Conservation (phyloP, 2,329 filamentous ascomycete species). For the Pseudogymnoascus sp. region DNA sequence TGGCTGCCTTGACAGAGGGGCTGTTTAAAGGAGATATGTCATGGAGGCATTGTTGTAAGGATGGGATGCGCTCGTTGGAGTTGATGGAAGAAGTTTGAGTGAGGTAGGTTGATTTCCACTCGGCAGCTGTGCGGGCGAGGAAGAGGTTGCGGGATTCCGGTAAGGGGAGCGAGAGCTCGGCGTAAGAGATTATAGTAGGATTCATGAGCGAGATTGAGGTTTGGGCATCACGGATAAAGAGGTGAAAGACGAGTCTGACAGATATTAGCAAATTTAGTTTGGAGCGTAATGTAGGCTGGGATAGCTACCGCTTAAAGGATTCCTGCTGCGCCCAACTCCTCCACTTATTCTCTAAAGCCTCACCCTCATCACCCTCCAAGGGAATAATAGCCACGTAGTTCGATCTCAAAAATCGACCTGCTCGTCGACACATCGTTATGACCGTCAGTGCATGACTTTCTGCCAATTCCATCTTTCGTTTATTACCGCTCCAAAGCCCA, state of each 20-base stretch:
- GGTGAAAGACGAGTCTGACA: conserved; percentile 54
- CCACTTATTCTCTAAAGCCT: conserved; percentile 59
- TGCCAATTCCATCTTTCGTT: conserved; percentile 52
- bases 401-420: conserved; percentile 39
- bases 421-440: conserved; percentile 50
- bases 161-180: conserved; percentile 60
- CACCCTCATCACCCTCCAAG: conserved; percentile 50
- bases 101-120: conserved; percentile 60
- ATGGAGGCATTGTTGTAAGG: conserved; percentile 17
- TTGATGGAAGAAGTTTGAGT: background rate
- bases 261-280: conserved; percentile 14
- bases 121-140: conserved; percentile 55
- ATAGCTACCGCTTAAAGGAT: conserved; percentile 53
- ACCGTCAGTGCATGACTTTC: conserved; percentile 51
- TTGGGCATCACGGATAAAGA: conserved; percentile 60
- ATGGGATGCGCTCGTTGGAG: conserved; percentile 14
- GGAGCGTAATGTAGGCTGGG: background rate
- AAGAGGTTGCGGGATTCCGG: conserved; percentile 58
- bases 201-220: conserved; percentile 61
- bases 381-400: conserved; percentile 46
- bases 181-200: conserved; percentile 61
- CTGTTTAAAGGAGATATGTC: conserved; percentile 7
- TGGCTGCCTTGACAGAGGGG: conserved; percentile 28
- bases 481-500: conserved; percentile 53
- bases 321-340: conserved; percentile 57